Evolutionary conservation across 805 yeast genomes (phyloP).

Genomic region (Wickerhamiella lipophila): DNA sequence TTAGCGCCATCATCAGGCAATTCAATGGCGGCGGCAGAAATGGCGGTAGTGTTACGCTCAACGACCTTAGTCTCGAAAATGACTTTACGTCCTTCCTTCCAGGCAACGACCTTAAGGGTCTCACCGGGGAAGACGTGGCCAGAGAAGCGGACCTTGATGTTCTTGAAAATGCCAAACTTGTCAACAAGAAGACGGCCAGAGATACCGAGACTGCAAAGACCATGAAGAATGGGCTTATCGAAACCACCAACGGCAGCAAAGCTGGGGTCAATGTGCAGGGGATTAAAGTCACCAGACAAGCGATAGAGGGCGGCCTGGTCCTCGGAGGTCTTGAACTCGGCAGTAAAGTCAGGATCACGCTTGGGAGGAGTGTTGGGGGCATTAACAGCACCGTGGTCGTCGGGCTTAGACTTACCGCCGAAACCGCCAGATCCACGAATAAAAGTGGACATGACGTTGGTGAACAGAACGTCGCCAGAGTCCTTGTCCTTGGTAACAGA

Average conservation of each 20-base stretch:
- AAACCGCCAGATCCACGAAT: conserved; percentile 56
- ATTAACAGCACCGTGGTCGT: conserved; percentile 48
- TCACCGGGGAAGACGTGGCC: conserved; percentile 94
- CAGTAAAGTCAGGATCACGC: conserved; percentile 53
- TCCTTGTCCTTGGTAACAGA: conserved; percentile 59
- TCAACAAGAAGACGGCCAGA: conserved; percentile 64
- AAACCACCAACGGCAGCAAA: conserved; percentile 84
- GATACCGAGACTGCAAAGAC: conserved; percentile 78
- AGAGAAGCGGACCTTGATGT: conserved; percentile 80
- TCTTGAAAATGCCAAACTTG: conserved; percentile 67
- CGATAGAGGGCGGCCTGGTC: conserved; percentile 87
- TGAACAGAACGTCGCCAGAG: conserved; percentile 58
- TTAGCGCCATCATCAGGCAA: conserved; percentile 27
- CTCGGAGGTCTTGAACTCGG: conserved; percentile 42
- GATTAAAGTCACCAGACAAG: conserved; percentile 87
- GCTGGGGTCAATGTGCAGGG: conserved; percentile 85
- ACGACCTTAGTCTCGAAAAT: conserved; percentile 71
- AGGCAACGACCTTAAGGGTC: conserved; percentile 62
- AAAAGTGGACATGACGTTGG: conserved; percentile 76
- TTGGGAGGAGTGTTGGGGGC: conserved; percentile 51
- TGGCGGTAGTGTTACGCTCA: conserved; percentile 65
- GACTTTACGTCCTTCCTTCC: conserved; percentile 65
- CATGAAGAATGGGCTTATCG: conserved; percentile 80
- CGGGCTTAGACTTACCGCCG: conserved; percentile 39
- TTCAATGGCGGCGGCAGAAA: conserved; percentile 78